Conservation (phyloP, 2,329 filamentous ascomycete genomes). For the Uncinocarpus reesii region DNA sequence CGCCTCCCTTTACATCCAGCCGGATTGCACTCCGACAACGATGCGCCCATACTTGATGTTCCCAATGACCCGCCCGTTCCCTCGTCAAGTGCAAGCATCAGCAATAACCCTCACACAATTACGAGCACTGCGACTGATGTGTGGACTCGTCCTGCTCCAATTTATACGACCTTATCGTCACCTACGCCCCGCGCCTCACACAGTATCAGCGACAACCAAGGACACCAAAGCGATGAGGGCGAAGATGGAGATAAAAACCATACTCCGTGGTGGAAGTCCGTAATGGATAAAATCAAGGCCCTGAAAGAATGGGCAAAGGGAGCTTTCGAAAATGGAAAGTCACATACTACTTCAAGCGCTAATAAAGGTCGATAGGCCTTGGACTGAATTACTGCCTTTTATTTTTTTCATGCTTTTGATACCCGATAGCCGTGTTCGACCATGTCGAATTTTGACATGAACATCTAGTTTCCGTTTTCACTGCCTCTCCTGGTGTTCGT, state of each 20-base stretch:
- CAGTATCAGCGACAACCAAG: not conserved
- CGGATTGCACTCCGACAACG: conserved; percentile 37
- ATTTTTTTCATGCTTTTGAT: too few relatives aligned
- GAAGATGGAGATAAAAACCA: not conserved
- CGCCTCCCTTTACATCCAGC: conserved; percentile 37
- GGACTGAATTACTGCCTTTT: too few relatives aligned
- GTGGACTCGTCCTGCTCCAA: conserved; percentile 7
- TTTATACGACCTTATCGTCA: not conserved
- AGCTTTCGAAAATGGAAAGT: not conserved
- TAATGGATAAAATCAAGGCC: conserved; percentile 4
- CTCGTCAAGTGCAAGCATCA: not conserved
- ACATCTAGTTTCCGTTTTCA: not conserved
- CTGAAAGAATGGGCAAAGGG: conserved; percentile 10
- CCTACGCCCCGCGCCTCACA: conserved; percentile 1
- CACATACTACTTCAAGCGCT: not conserved
- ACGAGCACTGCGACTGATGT: not conserved
- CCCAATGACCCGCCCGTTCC: conserved; percentile 26
- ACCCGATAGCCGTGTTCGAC: too few relatives aligned
- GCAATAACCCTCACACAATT: not conserved
- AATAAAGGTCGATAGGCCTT: not conserved
- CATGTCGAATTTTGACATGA: too few relatives aligned
- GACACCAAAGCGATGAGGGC: not conserved
- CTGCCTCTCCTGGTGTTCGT: not conserved
- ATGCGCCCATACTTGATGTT: conserved; percentile 24
- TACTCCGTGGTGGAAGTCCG: not conserved